Conservation (phyloP, 2,329 filamentous ascomycete species). For the Fusarium drepaniforme region DNA sequence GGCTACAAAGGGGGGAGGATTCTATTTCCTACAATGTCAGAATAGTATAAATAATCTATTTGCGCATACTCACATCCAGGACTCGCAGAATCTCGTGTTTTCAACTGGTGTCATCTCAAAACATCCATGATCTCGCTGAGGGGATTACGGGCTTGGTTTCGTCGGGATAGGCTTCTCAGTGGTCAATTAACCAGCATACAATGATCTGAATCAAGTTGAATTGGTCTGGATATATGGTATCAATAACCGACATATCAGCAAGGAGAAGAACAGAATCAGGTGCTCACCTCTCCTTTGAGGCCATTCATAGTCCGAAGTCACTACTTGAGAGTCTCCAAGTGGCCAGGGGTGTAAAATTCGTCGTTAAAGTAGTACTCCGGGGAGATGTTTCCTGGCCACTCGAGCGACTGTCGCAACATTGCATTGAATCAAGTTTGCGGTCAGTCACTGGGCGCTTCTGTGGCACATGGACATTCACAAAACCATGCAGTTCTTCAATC, state of each 20-base stretch:
- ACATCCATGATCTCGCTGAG: not conserved
- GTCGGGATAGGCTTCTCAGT: not conserved
- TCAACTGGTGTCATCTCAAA: not conserved
- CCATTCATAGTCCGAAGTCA: not conserved
- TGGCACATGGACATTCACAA: not conserved
- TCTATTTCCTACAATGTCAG: not conserved
- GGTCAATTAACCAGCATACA: not conserved
- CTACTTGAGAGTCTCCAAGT: not conserved
- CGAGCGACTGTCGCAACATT: not conserved
- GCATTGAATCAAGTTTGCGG: not conserved
- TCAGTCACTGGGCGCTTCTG: not conserved
- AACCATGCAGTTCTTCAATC: not conserved
- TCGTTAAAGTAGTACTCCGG: not conserved
- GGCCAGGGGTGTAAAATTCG: not conserved
- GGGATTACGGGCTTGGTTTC: not conserved
- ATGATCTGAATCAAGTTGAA: not conserved
- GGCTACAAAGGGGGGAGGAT: not conserved
- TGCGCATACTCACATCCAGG: not conserved
- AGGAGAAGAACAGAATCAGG: not conserved
- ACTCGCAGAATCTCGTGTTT: not conserved
- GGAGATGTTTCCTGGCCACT: not conserved
- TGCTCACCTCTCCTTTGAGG: not conserved
- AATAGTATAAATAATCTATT: not conserved
- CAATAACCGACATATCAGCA: not conserved
- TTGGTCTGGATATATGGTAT: not conserved